A percentile compares a stretch with the other conserved stretches of the same genome.
Conservation (phyloP, 352 stramenopile genomes). For the Phytophthora niederhauseri region DNA sequence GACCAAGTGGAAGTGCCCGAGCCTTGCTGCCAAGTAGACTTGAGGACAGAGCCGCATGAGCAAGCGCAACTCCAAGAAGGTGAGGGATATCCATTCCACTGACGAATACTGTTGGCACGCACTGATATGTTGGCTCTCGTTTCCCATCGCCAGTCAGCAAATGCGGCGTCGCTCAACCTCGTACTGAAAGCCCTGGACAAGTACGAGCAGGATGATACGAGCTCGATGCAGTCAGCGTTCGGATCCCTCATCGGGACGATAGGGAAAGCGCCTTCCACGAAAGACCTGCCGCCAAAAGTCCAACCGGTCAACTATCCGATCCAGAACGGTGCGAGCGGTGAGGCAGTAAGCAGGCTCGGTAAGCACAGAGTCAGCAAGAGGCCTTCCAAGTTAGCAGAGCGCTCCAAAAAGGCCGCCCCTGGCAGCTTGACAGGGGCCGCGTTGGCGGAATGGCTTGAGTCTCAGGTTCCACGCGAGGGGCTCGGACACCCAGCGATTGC, state of each 20-base stretch:
- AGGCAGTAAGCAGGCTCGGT: conserved; percentile 1
- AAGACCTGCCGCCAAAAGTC: conserved; percentile 13
- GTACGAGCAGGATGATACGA: conserved; percentile 51
- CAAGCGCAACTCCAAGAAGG: conserved; percentile 55
- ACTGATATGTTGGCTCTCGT: conserved; percentile 9
- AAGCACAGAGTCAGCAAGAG: conserved; percentile 24
- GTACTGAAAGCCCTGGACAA: conserved; percentile 66
- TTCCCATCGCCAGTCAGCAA: conserved; percentile 19
- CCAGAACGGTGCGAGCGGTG: conserved; percentile 11
- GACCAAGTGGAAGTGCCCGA: background rate
- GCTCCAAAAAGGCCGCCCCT: conserved; percentile 21
- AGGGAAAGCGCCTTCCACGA: conserved; percentile 23
- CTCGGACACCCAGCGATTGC: conserved; percentile 52
- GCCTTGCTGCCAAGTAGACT: background rate
- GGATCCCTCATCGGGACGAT: conserved; percentile 31
- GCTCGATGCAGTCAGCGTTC: conserved; percentile 31
- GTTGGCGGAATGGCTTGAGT: conserved; percentile 57
- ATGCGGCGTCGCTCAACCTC: conserved; percentile 58
- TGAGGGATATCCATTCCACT: conserved; percentile 21
- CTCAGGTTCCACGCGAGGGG: conserved; percentile 44
- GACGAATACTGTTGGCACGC: background rate
- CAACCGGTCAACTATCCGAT: conserved; percentile 26
- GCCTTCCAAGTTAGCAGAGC: conserved; percentile 2
- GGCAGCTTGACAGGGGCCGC: conserved; percentile 31
- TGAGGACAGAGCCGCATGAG: conserved; percentile 39